Percentiles rank a stretch among this genome's conserved stretches.
Evolutionary conservation across 148 eudicot species (phyloP).

Genomic region (Silene latifolia): DNA sequence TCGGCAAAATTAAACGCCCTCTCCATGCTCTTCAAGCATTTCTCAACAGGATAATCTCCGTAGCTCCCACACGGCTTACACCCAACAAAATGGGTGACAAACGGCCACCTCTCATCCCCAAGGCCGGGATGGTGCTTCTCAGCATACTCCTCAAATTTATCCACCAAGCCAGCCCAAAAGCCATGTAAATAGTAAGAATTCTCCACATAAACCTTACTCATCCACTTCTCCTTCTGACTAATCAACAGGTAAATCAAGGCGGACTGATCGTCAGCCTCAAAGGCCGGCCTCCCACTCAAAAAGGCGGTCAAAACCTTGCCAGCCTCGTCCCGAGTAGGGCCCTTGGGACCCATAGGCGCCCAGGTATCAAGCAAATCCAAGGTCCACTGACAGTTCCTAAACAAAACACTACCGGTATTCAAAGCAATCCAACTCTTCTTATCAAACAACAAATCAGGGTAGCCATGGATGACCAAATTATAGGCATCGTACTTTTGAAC

Average conservation of each 20-base stretch:
- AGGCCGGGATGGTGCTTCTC: slow-evolving; percentile 77
- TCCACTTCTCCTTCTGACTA: slow-evolving; percentile 56
- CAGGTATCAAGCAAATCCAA: slow-evolving; percentile 80
- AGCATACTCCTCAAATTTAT: slow-evolving; percentile 69
- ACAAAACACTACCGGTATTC: slow-evolving; percentile 81
- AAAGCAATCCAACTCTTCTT: slow-evolving; percentile 83
- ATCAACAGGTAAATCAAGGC: slow-evolving; percentile 70
- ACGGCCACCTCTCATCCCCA: slow-evolving; percentile 50
- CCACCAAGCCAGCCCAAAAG: slow-evolving; percentile 85
- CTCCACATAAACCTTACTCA: slow-evolving; percentile 72
- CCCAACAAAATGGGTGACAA: slow-evolving; percentile 75
- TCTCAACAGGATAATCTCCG: slow-evolving; percentile 78
- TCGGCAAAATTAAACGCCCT: slow-evolving; percentile 92
- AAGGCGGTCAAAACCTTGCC: slow-evolving; percentile 59
- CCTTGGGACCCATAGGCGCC: slow-evolving; percentile 92
- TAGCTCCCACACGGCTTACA: slow-evolving; percentile 94
- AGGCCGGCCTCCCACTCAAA: slow-evolving; percentile 71
- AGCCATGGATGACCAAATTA: slow-evolving; percentile 78
- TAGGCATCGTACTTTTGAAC: slow-evolving; percentile 37
- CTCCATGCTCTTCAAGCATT: slow-evolving; percentile 92
- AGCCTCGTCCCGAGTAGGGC: slow-evolving; percentile 63
- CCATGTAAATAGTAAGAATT: slow-evolving; percentile 82
- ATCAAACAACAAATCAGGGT: slow-evolving; percentile 57
- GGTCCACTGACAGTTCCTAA: slow-evolving; percentile 84
- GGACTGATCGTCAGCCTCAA: slow-evolving; percentile 87